phyloP scores from a whole-genome alignment of 2,329 filamentous ascomycete species.

The Neonectria magnoliae region DNA sequence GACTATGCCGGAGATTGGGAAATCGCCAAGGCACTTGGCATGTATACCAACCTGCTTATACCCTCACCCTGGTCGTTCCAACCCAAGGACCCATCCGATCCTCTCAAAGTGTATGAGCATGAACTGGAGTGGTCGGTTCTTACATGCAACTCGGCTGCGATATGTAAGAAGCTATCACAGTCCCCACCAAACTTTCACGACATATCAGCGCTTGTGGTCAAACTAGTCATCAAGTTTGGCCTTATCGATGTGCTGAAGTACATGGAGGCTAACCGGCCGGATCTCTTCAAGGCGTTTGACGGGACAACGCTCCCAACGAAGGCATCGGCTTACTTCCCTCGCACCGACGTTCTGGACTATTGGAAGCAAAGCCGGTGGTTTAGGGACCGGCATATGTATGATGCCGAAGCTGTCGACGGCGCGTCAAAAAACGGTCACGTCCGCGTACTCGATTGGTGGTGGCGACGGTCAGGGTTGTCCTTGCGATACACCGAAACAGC shows the following conservation, averaged over 20 bases:
- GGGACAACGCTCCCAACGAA: constrained; percentile 87
- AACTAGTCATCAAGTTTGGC: constrained; percentile 91
- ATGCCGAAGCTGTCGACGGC: constrained; percentile 84
- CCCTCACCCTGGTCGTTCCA: constrained; percentile 75
- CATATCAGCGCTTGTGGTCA: constrained; percentile 83
- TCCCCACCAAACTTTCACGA: constrained; percentile 76
- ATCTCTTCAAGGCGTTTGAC: constrained; percentile 88
- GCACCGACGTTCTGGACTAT: constrained; percentile 86
- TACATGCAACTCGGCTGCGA: constrained; percentile 73
- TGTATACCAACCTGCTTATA: constrained; percentile 80
- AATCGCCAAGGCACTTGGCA: constrained; percentile 79
- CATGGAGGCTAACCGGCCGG: constrained; percentile 67
- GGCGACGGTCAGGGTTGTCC: constrained; percentile 77
- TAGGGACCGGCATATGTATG: constrained; percentile 82
- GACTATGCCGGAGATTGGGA: constrained; percentile 92
- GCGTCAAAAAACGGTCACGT: constrained; percentile 88
- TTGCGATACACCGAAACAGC: constrained; percentile 88
- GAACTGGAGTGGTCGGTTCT: constrained; percentile 89
- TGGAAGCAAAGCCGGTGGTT: constrained; percentile 88
- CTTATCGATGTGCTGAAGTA: constrained; percentile 81
- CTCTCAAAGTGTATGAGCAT: constrained; percentile 76
- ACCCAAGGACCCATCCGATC: constrained; percentile 69
- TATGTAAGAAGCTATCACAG: constrained; percentile 77
- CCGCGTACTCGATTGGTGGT: constrained; percentile 92
- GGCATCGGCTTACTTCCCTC: constrained; percentile 86